Base-by-base conservation (phyloP, 805 yeast species). In the Myxozyma neglecta region DNA sequence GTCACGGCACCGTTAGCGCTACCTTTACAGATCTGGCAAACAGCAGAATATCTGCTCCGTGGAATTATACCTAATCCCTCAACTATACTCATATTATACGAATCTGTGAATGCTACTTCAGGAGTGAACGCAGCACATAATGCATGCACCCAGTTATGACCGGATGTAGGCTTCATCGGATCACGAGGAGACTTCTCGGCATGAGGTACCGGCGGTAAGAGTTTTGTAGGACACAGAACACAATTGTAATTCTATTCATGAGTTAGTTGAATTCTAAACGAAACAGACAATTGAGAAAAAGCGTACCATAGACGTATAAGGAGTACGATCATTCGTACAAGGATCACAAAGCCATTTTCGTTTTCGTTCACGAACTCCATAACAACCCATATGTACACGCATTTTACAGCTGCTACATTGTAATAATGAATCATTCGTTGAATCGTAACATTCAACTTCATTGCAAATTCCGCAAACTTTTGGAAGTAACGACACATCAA, bases 91-190 rank as follows among this genome's bases (percentile, higher is more conserved):
- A 85, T 53, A 13, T 73, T 49, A 20, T 70, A 61, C 0, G 77
- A 39, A 63, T 79, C 75, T 0, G 79, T 83, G 70, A 80, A 83
- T 35, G 72, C 73, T 5, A 80, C 71, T n/a, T 76, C 74, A 4
- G 81, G 74, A 35, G 77, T 75, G 70, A 85, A 85, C 0, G 88
- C 53, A 0, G 92, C 86, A 74, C 97, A 91, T 1, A 83, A 63
- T 2, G 87, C 75, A 76, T 91, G 97, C 39, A 85, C 84, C 97
- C 97, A 91, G 60, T 80, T 78, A 0, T 89, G 89, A 58, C 79
- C 82, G 3, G 70, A 67, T 0, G 94, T 84, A n/a, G 90, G 79
- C 69, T 88, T 88, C 68, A 90, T 72, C 36, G 85, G 89, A 68
- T 87, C 92, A 0, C 89, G 60, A 5, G 59, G 58, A 8, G 49